Evolutionary conservation across 768 basidiomycete genomes (phyloP).

Genomic region (Suillus clintonianus): DNA sequence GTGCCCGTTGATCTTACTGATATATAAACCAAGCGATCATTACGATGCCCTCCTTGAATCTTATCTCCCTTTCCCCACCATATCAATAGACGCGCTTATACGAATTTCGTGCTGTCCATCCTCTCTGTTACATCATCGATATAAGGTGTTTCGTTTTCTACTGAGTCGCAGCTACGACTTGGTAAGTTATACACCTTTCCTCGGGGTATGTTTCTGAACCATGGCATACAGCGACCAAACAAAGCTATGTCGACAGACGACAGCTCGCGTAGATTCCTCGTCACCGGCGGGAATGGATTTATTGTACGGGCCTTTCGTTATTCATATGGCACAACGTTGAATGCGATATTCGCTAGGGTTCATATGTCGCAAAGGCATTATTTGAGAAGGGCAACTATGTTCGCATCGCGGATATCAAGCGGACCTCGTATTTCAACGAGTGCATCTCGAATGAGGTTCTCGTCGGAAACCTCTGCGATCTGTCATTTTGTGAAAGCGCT

Average conservation of each 20-base stretch:
- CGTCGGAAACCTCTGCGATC: conserved; percentile 49
- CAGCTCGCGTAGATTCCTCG: conserved; percentile 28
- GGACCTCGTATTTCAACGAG: conserved; percentile 21
- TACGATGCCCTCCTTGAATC: neutral
- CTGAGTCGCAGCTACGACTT: too few species aligned
- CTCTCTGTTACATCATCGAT: neutral
- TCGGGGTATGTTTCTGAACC: neutral
- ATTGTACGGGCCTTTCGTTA: conserved; percentile 37
- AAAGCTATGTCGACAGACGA: neutral
- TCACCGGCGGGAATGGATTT: conserved; percentile 57
- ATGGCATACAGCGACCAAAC: neutral
- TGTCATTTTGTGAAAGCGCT: conserved; percentile 35
- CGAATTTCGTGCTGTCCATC: neutral
- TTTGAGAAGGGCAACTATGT: conserved; percentile 33
- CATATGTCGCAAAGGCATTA: conserved; percentile 48
- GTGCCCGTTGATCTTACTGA: neutral
- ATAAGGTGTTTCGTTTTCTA: too few species aligned
- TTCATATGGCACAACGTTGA: neutral
- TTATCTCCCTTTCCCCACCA: neutral
- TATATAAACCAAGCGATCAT: too few species aligned
- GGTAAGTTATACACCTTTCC: conserved; percentile 16
- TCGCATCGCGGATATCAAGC: conserved; percentile 45
- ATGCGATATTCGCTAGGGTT: conserved; percentile 40
- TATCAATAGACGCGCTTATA: neutral
- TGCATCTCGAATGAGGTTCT: conserved; percentile 37